A percentile compares a stretch with the other conserved stretches of the same genome.
These are phyloP conservation scores for Tricholoma sp. DNA, from an alignment of 768 basidiomycete genomes.

Conservation along the genomic window DNA sequence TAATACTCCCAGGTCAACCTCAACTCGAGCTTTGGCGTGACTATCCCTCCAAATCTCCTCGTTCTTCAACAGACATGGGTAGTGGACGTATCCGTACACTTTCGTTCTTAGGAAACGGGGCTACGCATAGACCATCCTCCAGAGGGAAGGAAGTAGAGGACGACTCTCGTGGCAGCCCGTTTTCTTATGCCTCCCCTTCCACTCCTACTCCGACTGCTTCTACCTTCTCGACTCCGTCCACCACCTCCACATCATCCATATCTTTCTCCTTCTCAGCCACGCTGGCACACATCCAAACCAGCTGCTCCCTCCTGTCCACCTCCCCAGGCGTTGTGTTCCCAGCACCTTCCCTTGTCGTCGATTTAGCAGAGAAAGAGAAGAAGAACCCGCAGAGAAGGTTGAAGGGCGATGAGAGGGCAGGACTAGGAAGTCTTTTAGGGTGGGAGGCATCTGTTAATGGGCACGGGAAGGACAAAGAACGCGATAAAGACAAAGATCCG, in stretches of 20 bases:
- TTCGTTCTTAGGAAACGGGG: background rate
- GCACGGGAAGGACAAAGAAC: constrained; percentile 26
- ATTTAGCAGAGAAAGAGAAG: constrained; percentile 48
- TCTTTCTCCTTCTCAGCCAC: constrained; percentile 30
- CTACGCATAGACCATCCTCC: background rate
- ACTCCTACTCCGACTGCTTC: background rate
- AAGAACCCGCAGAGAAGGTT: constrained; percentile 32
- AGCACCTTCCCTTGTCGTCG: constrained; percentile 42
- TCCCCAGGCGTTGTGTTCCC: constrained; percentile 44
- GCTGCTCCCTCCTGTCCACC: constrained; percentile 42
- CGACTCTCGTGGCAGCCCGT: too few species aligned
- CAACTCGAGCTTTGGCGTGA: background rate
- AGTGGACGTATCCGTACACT: background rate
- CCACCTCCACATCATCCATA: background rate
- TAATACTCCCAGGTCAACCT: constrained; percentile 9
- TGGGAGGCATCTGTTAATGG: constrained; percentile 37
- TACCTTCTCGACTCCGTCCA: background rate
- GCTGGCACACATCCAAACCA: constrained; percentile 36
- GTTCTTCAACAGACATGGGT: constrained; percentile 13
- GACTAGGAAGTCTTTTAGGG: constrained; percentile 49
- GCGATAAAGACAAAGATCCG: constrained; percentile 33
- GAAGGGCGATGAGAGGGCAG: constrained; percentile 53
- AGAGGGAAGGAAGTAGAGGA: background rate
- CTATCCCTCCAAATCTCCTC: background rate
- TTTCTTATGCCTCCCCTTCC: too few species aligned